phyloP scores from a whole-genome alignment of 1,284 basidiomycete species.

The Cryptococcus sp. region DNA sequence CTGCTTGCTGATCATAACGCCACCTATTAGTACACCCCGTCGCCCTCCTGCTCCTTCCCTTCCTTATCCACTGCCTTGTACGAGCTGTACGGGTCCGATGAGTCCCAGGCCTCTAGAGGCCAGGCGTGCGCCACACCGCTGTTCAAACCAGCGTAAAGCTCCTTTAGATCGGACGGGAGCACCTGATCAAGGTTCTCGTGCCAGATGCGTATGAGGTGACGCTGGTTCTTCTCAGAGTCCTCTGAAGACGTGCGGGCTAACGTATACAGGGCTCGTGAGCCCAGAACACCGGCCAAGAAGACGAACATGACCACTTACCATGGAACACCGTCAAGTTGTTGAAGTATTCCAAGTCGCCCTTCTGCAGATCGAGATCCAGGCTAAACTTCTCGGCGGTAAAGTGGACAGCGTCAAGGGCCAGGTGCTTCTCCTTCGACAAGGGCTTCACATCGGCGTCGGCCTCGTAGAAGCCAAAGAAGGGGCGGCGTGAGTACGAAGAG shows the following conservation, averaged over 20 bases:
- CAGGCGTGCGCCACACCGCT: background rate
- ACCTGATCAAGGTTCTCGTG: conserved; percentile 8
- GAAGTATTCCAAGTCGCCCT: conserved; percentile 31
- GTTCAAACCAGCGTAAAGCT: conserved; percentile 1
- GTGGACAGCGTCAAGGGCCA: conserved; percentile 31
- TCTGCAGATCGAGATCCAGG: conserved; percentile 26
- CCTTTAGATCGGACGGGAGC: background rate
- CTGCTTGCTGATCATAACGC: too few species aligned
- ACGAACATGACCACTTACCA: conserved; percentile 11
- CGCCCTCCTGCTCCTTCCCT: background rate
- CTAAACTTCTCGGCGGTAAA: conserved; percentile 28
- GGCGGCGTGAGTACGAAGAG: conserved; percentile 25
- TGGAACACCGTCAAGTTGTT: conserved; percentile 30
- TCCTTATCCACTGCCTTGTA: background rate
- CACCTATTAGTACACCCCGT: conserved; percentile 36
- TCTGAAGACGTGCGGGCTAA: conserved; percentile 19
- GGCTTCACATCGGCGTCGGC: conserved; percentile 22
- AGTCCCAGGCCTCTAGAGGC: conserved; percentile 5
- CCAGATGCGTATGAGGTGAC: conserved; percentile 24
- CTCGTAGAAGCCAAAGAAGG: conserved; percentile 32
- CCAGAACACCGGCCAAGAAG: too few species aligned
- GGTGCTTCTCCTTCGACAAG: conserved; percentile 24
- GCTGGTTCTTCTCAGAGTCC: conserved; percentile 19
- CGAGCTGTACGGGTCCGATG: background rate
- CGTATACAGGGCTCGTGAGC: too few species aligned